These are phyloP conservation scores for Penicillium sp. DNA, from an alignment of 2,329 filamentous ascomycete genomes.

Conservation along the genomic window DNA sequence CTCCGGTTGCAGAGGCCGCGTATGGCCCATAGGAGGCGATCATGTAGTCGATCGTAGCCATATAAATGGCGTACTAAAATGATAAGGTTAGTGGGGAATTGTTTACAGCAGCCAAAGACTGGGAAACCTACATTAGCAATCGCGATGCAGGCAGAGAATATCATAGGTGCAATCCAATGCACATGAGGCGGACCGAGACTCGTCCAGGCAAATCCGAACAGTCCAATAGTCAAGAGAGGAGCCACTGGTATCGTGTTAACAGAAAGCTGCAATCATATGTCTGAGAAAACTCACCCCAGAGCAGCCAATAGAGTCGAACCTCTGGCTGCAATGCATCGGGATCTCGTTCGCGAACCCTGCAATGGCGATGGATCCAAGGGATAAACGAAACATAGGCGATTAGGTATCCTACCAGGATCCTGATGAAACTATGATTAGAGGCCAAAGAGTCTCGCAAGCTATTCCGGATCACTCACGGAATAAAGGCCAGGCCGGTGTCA, in stretches of 20 bases:
- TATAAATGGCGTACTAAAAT: constrained; percentile 51
- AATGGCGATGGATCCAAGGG: constrained; percentile 49
- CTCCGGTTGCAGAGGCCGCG: constrained; percentile 62
- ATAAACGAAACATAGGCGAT: constrained; percentile 57
- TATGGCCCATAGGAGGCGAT: constrained; percentile 64
- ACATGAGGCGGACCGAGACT: constrained; percentile 53
- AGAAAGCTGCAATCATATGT: neutral
- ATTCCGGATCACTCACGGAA: constrained; percentile 42
- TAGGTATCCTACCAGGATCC: constrained; percentile 56
- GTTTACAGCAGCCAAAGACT: too few relatives aligned
- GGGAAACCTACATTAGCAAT: constrained; percentile 55
- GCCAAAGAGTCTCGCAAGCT: neutral
- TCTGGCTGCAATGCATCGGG: constrained; percentile 59
- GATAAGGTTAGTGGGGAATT: neutral
- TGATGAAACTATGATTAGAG: constrained; percentile 15
- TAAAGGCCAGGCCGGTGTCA: constrained; percentile 52
- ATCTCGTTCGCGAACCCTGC: constrained; percentile 40
- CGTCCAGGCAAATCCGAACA: constrained; percentile 62
- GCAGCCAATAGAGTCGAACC: constrained; percentile 57
- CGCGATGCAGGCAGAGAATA: constrained; percentile 58
- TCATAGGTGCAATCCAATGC: constrained; percentile 61
- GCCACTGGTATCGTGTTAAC: constrained; percentile 40
- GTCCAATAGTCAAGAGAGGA: constrained; percentile 57
- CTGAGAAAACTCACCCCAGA: constrained; percentile 46
- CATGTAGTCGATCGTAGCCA: constrained; percentile 67